These are phyloP conservation scores for Backusella sp. DNA, from an alignment of 192 early-diverging fungal species.

Conservation along the genomic window DNA sequence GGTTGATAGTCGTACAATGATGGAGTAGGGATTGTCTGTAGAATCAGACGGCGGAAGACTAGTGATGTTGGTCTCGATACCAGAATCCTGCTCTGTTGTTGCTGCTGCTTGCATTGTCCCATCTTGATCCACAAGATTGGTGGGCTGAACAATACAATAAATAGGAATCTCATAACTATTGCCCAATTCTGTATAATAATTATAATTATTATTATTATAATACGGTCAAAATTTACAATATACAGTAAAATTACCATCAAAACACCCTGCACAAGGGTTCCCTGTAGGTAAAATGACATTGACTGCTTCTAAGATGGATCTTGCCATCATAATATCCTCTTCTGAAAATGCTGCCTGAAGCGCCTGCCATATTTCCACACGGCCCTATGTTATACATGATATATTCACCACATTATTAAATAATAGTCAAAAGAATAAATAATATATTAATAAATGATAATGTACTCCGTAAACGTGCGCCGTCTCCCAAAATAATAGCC, in stretches of 20 bases:
- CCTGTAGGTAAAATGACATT: conserved; percentile 72
- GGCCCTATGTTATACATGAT: conserved; percentile 41
- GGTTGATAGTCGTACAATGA: conserved; percentile 39
- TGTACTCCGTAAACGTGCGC: conserved; percentile 66
- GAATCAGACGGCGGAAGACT: neutral
- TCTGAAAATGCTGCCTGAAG: conserved; percentile 59
- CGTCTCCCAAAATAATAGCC: conserved; percentile 76
- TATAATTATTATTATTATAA: neutral
- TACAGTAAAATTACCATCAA: conserved; percentile 48
- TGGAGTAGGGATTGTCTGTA: neutral
- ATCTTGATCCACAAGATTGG: conserved; percentile 41
- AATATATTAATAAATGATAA: neutral
- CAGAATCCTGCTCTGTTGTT: neutral
- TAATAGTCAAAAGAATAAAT: neutral
- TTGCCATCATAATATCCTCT: conserved; percentile 49
- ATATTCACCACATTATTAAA: neutral
- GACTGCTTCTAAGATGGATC: conserved; percentile 64
- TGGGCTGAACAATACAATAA: conserved; percentile 61
- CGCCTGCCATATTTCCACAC: conserved; percentile 77
- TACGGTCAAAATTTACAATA: neutral
- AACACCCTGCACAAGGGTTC: conserved; percentile 69
- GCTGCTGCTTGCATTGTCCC: neutral
- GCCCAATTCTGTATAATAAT: conserved; percentile 51
- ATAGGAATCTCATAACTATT: conserved; percentile 66
- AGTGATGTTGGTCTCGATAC: neutral